Base-by-base conservation (phyloP, 495 filamentous ascomycete species). In the Tuber microsphaerosporum region DNA sequence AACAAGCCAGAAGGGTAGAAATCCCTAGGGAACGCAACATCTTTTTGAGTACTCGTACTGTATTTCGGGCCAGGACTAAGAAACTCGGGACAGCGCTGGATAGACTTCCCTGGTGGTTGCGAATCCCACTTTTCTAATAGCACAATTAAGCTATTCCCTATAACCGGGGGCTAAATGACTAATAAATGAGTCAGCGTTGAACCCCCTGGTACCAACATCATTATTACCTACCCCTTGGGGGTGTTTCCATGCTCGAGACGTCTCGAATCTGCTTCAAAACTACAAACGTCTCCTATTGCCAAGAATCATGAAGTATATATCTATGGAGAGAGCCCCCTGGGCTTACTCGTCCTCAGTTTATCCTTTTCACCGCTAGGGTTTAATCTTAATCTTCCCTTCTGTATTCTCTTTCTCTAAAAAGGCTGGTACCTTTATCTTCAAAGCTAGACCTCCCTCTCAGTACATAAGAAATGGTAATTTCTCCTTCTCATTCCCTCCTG, bases 251-350 rank as follows among this genome's bases (percentile, higher is more conserved):
- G 56, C 16, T 65, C 5, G 56, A 31, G 10, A 31, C 56, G 56
- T 65, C 56, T 65, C 56, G 56, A 26, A 65, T 65, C 56, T 17
- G 26, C 56, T 65, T 65, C 56, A 31, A 65, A 65, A 65, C 56
- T 65, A 31, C 26, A 9, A 65, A 6, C 56, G 4, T 16, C 56
- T 31, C 56, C 56, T 65, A 65, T 65, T 31, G 26, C 56, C 56
- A 31, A 65, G 56, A 65, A 17, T 65, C n/a, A 31, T 31, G 4
- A 14, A 16, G 12, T 31, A 65, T 65, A 65, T 65, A 65, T 65
- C 56, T 31, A 17, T 65, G 56, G 17, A 65, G 56, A 65, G 26
- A 7, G 0, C 45, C 45, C 45, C 20, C 22, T 22, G 6, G 45
- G 45, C 45, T 48, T 22, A 6, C 46, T 51, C 20, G 20, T n/a